A percentile compares a stretch with the other conserved stretches of the same genome.
phyloP scores from a whole-genome alignment of 2,329 filamentous ascomycete species.

The Alternaria rosae region DNA sequence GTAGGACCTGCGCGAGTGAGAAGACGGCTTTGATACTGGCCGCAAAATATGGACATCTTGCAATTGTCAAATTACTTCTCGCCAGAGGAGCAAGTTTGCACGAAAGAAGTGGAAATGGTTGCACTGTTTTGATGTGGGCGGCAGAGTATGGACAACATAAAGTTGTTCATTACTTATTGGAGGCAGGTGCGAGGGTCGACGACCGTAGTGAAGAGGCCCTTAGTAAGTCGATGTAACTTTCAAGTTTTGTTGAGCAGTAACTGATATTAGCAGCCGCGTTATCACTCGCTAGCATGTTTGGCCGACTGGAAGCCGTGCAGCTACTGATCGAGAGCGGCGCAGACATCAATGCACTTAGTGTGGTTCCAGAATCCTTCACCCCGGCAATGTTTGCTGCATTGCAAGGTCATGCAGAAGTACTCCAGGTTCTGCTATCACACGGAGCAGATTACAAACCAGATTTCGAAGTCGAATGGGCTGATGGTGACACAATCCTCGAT shows the following conservation, averaged over 20 bases:
- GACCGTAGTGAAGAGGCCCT: constrained; percentile 12
- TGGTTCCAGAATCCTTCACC: constrained; percentile 14
- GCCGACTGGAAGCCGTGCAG: constrained; percentile 20
- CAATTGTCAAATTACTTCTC: constrained; percentile 24
- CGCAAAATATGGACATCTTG: constrained; percentile 23
- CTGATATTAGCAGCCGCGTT: constrained; percentile 22
- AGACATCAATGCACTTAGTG: constrained; percentile 19
- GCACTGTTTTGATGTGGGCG: constrained; percentile 26
- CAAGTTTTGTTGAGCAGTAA: background rate
- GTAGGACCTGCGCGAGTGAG: constrained; percentile 17
- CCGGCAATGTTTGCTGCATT: constrained; percentile 25
- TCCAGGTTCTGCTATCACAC: constrained; percentile 17
- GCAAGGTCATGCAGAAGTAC: constrained; percentile 14
- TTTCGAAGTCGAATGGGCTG: background rate
- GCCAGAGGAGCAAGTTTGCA: constrained; percentile 27
- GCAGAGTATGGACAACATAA: constrained; percentile 21
- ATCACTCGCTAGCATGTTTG: constrained; percentile 20
- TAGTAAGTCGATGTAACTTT: constrained; percentile 18
- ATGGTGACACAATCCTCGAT: constrained; percentile 19
- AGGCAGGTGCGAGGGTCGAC: constrained; percentile 22
- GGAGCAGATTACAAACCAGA: constrained; percentile 15
- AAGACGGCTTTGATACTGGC: constrained; percentile 32
- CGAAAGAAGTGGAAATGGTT: constrained; percentile 17
- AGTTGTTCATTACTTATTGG: constrained; percentile 21
- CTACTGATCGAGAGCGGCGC: constrained; percentile 27